phyloP scores from a whole-genome alignment of 148 eudicot genomes.

The Mesembryanthemum crystallinum region DNA sequence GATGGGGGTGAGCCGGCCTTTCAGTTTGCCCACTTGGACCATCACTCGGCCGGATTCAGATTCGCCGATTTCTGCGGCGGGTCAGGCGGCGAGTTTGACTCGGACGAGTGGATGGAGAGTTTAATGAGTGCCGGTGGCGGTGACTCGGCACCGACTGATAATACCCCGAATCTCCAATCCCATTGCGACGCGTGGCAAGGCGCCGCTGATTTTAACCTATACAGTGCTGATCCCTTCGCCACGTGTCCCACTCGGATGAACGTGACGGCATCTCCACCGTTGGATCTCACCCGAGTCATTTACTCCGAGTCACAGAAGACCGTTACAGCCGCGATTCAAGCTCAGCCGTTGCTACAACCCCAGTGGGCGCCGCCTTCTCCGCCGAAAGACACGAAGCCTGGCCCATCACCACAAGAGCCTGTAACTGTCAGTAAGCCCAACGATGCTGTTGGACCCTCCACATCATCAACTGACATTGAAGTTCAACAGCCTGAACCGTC shows the following conservation, averaged over 20 bases:
- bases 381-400: background rate
- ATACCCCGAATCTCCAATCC: slow-evolving; percentile 38
- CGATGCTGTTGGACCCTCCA: slow-evolving; percentile 21
- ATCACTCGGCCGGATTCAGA: slow-evolving; percentile 42
- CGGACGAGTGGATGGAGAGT: slow-evolving; percentile 95
- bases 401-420: background rate
- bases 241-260: slow-evolving; percentile 45
- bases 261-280: slow-evolving; percentile 32
- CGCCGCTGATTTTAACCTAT: slow-evolving; percentile 31
- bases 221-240: slow-evolving; percentile 46
- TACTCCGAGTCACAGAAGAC: slow-evolving; percentile 42
- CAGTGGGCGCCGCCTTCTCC: slow-evolving; percentile 38
- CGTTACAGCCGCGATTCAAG: slow-evolving; percentile 14
- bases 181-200: slow-evolving; percentile 47
- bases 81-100: slow-evolving; percentile 54
- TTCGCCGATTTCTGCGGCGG: slow-evolving; percentile 50
- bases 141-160: slow-evolving; percentile 34
- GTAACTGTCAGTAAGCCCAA: background rate
- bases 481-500: slow-evolving; percentile 5
- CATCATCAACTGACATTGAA: background rate
- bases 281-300: slow-evolving; percentile 59
- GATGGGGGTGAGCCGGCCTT: slow-evolving; percentile 45
- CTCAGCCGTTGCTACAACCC: slow-evolving; percentile 19
- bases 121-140: slow-evolving; percentile 54
- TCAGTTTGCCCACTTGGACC: slow-evolving; percentile 48